Evolutionary conservation across 2,329 filamentous ascomycete species (phyloP).

Genomic region (Rhexocercosporidium sp.): DNA sequence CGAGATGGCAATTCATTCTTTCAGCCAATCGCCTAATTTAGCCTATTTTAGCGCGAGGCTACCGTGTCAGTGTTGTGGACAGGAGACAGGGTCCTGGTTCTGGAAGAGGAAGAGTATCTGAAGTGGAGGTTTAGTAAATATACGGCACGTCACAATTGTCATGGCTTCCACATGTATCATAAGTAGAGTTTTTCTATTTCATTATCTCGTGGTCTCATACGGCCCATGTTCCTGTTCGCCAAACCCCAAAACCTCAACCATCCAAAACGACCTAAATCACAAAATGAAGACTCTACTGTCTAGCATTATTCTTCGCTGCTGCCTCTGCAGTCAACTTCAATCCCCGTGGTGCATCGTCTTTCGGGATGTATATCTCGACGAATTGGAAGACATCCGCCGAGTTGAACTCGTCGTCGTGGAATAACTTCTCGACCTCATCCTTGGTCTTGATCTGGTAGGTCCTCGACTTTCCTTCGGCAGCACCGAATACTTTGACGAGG

Average conservation of each 20-base stretch:
- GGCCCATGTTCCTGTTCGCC: background rate
- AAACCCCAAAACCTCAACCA: background rate
- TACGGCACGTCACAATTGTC: background rate
- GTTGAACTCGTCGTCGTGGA: slow-evolving; percentile 68
- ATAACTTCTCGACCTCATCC: slow-evolving; percentile 68
- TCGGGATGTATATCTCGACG: slow-evolving; percentile 82
- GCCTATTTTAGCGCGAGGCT: background rate
- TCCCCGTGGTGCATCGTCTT: slow-evolving; percentile 75
- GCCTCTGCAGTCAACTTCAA: slow-evolving; percentile 74
- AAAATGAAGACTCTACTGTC: slow-evolving; percentile 24
- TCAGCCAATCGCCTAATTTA: slow-evolving; percentile 16
- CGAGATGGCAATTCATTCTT: background rate
- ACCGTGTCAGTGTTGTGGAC: background rate
- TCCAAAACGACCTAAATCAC: background rate
- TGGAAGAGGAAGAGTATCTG: no score
- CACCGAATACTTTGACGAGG: slow-evolving; percentile 71
- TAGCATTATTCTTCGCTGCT: slow-evolving; percentile 70
- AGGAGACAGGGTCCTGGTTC: no score
- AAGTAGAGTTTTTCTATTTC: background rate
- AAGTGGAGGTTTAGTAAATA: no score
- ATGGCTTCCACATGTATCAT: background rate
- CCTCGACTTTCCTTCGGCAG: slow-evolving; percentile 57
- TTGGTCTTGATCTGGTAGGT: slow-evolving; percentile 73
- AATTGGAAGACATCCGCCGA: slow-evolving; percentile 64
- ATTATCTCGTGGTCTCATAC: background rate